Evolutionary conservation across 768 basidiomycete species (phyloP).

Genomic region (Tephrocybe sp.): DNA sequence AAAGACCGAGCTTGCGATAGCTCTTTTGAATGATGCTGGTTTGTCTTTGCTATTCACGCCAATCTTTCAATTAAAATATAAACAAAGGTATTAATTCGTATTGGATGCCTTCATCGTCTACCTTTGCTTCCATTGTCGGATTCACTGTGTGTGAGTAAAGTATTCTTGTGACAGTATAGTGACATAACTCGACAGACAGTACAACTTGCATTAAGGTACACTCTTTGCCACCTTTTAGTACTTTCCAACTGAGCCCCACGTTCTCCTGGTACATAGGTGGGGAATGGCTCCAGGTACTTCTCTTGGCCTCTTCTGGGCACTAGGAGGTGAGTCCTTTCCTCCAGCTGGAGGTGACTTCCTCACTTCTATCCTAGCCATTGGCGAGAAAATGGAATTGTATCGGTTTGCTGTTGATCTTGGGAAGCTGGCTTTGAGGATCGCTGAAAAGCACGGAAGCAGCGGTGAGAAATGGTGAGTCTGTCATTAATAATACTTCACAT

Average conservation of each 20-base stretch:
- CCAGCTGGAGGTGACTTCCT: not conserved
- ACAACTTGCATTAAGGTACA: conserved; percentile 61
- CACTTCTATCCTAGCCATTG: conserved; percentile 41
- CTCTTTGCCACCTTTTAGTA: no score
- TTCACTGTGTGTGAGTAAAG: conserved; percentile 48
- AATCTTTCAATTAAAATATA: not conserved
- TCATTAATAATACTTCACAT: conserved; percentile 7
- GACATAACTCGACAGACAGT: conserved; percentile 47
- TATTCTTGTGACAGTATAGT: not conserved
- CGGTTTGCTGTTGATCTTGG: conserved; percentile 69
- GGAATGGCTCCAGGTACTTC: conserved; percentile 72
- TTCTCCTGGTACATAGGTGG: conserved; percentile 34
- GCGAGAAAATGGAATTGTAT: conserved; percentile 62
- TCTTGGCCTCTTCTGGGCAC: conserved; percentile 72
- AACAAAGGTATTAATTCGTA: conserved; percentile 63
- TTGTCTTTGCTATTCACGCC: conserved; percentile 7
- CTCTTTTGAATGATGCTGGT: conserved; percentile 71
- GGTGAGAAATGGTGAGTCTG: conserved; percentile 65
- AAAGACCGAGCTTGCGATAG: conserved; percentile 60
- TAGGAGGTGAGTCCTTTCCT: conserved; percentile 44
- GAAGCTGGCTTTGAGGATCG: conserved; percentile 66
- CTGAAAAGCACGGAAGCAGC: conserved; percentile 60
- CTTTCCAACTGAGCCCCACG: conserved; percentile 7
- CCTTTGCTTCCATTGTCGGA: conserved; percentile 63
- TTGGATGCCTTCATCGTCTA: conserved; percentile 58